Evolutionary conservation across 2,329 filamentous ascomycete species (phyloP).

Genomic region (Fusarium cyanostomum): DNA sequence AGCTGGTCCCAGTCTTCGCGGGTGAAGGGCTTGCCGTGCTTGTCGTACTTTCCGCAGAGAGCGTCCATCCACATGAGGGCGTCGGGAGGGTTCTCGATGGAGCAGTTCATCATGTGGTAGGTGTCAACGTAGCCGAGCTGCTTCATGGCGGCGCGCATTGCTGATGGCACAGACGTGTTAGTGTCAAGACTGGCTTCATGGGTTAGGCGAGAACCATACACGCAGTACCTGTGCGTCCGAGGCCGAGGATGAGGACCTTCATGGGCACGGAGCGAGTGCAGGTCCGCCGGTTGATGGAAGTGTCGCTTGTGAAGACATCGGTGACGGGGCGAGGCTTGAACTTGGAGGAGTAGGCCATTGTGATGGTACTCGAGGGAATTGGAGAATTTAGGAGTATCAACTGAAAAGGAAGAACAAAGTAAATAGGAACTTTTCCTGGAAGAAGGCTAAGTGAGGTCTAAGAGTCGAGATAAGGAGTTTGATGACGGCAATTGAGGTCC

Average conservation of each 20-base stretch:
- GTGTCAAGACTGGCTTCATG: background rate
- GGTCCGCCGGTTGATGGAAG: slow-evolving; percentile 72
- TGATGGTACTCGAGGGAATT: background rate
- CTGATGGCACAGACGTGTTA: slow-evolving; percentile 46
- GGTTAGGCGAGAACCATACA: slow-evolving; percentile 58
- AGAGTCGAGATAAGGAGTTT: background rate
- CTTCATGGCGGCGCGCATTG: slow-evolving; percentile 72
- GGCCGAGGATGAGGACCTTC: slow-evolving; percentile 75
- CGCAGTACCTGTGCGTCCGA: slow-evolving; percentile 76
- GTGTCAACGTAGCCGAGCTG: slow-evolving; percentile 73
- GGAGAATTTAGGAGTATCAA: background rate
- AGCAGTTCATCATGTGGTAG: slow-evolving; percentile 79
- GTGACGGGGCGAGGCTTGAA: slow-evolving; percentile 56
- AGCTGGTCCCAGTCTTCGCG: slow-evolving; percentile 76
- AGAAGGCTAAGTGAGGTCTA: background rate
- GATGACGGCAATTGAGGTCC: too few species aligned
- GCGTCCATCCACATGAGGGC: slow-evolving; percentile 77
- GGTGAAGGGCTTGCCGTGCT: slow-evolving; percentile 58
- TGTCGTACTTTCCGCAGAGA: slow-evolving; percentile 61
- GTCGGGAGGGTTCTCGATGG: slow-evolving; percentile 67
- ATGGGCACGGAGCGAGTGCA: slow-evolving; percentile 75
- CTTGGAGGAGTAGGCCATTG: slow-evolving; percentile 45
- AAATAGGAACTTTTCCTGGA: background rate
- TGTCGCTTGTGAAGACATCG: slow-evolving; percentile 71
- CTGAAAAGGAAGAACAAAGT: background rate